These are phyloP conservation scores for Apiotrichum domesticum DNA, from an alignment of 1,284 basidiomycete genomes.

Conservation along the genomic window DNA sequence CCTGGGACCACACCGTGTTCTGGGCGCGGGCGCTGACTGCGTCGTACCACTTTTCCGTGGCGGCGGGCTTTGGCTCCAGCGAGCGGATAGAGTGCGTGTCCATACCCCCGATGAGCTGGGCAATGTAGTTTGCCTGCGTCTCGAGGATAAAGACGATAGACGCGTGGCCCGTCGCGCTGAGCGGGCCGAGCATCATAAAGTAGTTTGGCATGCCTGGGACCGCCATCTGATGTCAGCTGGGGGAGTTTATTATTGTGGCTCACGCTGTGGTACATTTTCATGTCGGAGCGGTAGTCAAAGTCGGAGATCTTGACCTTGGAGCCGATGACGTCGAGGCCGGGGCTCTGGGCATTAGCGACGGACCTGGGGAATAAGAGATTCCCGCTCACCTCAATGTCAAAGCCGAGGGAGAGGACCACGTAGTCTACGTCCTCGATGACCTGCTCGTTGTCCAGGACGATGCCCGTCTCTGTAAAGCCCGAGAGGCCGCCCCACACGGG, in stretches of 20 bases:
- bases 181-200: conserved; percentile 12
- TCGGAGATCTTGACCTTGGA: background rate
- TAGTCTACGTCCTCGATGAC: conserved; percentile 12
- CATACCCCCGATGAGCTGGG: conserved; percentile 1
- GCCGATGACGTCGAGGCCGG: conserved; percentile 1
- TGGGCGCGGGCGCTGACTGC: background rate
- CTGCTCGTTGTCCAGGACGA: conserved; percentile 17
- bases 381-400: background rate
- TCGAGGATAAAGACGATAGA: conserved; percentile 7
- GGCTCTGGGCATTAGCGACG: background rate
- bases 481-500: conserved; percentile 10
- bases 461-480: conserved; percentile 5
- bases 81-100: background rate
- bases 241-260: no score
- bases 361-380: no score
- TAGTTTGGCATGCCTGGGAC: conserved; percentile 18
- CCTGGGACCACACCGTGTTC: conserved; percentile 1
- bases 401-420: conserved; percentile 8
- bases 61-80: background rate
- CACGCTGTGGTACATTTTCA: conserved; percentile 1
- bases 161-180: conserved; percentile 6
- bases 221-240: background rate
- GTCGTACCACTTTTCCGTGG: background rate
- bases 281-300: background rate
- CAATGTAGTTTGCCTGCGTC: conserved; percentile 4